Percentiles rank a stretch among this genome's conserved stretches.
Conservation (phyloP, 345 rosid genomes). For the Rubroshorea leprosula region DNA sequence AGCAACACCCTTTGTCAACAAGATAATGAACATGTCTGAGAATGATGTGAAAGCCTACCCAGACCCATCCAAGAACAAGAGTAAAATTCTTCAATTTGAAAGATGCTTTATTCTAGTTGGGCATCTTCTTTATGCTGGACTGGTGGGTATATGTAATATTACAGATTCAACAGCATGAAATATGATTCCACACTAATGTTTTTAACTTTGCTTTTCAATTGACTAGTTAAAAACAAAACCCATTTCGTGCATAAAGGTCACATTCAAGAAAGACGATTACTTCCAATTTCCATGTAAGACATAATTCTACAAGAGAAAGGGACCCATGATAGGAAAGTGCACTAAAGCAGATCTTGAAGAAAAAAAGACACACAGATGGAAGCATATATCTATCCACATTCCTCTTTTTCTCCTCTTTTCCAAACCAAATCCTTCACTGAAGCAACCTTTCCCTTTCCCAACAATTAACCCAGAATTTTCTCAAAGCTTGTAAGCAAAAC, state of each 20-base stretch:
- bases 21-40: conserved; percentile 35
- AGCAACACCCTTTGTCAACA: conserved; percentile 30
- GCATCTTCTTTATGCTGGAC: background rate
- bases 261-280: conserved; percentile 18
- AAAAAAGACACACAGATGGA: conserved; percentile 8
- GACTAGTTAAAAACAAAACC: too few species aligned
- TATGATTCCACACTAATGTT: background rate
- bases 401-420: conserved; percentile 10
- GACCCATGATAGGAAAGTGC: conserved; percentile 39
- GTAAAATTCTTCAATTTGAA: conserved; percentile 4
- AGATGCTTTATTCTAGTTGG: background rate
- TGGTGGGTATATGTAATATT: background rate
- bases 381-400: conserved; percentile 11
- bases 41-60: conserved; percentile 38
- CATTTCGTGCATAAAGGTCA: conserved; percentile 16
- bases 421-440: conserved; percentile 24
- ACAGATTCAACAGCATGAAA: conserved; percentile 5
- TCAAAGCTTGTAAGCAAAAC: background rate
- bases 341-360: conserved; percentile 27
- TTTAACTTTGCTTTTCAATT: too few species aligned
- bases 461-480: conserved; percentile 6
- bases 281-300: conserved; percentile 35
- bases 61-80: conserved; percentile 6
- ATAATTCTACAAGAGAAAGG: conserved; percentile 28
- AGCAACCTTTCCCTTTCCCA: conserved; percentile 27